These are phyloP conservation scores for Solanum tarapatanum DNA, from an alignment of 257 asterid genomes.

Conservation along the genomic window DNA sequence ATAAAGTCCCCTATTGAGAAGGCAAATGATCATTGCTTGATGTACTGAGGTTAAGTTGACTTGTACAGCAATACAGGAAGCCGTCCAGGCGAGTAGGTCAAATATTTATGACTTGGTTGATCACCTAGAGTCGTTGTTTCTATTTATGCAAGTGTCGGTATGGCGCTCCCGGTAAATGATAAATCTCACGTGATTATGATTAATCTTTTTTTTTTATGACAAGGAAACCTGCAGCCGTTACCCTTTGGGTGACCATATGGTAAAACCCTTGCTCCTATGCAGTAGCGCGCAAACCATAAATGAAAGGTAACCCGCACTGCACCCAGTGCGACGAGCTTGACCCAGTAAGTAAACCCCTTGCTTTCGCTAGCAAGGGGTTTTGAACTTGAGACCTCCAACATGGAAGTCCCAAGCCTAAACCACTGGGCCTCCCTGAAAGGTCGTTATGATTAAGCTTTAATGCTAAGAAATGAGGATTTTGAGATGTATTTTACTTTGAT, in stretches of 20 bases:
- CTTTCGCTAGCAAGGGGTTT: not conserved
- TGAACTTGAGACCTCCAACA: not conserved
- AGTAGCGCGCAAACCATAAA: not conserved
- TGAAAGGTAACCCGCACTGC: not conserved
- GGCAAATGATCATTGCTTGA: not conserved
- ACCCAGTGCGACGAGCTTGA: too few species aligned
- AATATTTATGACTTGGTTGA: not conserved
- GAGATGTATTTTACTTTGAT: not conserved
- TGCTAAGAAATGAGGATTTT: not conserved
- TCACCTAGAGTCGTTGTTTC: not conserved
- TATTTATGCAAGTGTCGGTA: not conserved
- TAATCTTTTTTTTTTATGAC: too few species aligned
- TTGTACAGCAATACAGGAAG: not conserved
- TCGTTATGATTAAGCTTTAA: not conserved
- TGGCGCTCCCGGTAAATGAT: not conserved
- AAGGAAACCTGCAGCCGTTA: not conserved
- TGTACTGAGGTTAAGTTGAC: not conserved
- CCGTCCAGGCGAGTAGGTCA: not conserved
- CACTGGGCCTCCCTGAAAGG: not conserved
- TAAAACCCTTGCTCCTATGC: not conserved
- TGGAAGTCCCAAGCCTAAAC: not conserved
- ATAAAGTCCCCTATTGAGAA: not conserved
- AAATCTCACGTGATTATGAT: not conserved
- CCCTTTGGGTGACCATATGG: not conserved
- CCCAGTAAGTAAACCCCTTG: not conserved